phyloP scores from a whole-genome alignment of 495 filamentous ascomycete species.

The Talaromyces ruber region DNA sequence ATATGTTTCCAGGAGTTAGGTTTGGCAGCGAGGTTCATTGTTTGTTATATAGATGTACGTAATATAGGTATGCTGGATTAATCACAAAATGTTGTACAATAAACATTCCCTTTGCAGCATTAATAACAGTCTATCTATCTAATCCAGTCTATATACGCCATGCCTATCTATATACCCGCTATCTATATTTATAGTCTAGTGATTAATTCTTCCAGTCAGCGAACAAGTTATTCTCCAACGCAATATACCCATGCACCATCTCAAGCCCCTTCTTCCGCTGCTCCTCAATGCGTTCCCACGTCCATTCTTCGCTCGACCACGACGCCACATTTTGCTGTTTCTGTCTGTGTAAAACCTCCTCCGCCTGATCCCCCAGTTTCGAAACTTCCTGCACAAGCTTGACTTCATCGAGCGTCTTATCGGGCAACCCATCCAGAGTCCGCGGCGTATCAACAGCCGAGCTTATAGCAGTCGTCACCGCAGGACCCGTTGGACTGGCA shows the following conservation, averaged over 20 bases:
- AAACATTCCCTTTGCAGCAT: background rate
- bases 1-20: background rate
- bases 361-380: slow-evolving; percentile 23
- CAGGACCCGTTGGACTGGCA: background rate
- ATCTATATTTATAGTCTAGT: too few relatives aligned
- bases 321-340: slow-evolving; percentile 24
- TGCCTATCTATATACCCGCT: background rate
- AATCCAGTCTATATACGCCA: background rate
- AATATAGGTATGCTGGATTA: background rate
- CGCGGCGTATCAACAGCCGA: slow-evolving; percentile 28
- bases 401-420: slow-evolving; percentile 19
- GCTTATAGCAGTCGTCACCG: slow-evolving; percentile 11
- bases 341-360: slow-evolving; percentile 20
- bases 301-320: slow-evolving; percentile 38
- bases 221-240: slow-evolving; percentile 39
- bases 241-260: slow-evolving; percentile 42
- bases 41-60: background rate
- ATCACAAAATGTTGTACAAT: slow-evolving; percentile 1
- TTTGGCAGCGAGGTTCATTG: background rate
- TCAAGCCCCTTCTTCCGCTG: slow-evolving; percentile 46
- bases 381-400: slow-evolving; percentile 26
- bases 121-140: background rate
- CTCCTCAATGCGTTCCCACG: slow-evolving; percentile 47
- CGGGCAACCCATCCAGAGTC: slow-evolving; percentile 24
- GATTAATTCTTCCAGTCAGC: slow-evolving; percentile 28